phyloP scores from a whole-genome alignment of 2,329 filamentous ascomycete genomes.

The Alternaria hordeiaustralica region DNA sequence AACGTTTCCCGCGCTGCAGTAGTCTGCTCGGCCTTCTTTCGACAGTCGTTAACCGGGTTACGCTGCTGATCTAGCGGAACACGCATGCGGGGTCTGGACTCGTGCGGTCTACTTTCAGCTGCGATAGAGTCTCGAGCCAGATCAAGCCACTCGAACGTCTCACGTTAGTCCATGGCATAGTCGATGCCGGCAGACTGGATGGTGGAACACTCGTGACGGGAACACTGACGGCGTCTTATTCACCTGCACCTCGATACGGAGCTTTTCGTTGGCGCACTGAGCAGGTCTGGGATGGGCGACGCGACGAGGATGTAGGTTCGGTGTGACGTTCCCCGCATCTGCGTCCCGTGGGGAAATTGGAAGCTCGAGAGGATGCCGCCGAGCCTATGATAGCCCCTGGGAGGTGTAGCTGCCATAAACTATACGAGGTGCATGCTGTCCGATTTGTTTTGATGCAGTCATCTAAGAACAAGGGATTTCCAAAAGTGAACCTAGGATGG shows the following conservation, averaged over 20 bases:
- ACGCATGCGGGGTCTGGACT: neutral
- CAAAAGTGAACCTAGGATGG: neutral
- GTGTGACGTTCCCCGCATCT: constrained; percentile 6
- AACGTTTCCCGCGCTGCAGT: constrained; percentile 16
- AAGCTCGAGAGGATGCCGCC: neutral
- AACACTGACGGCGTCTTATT: neutral
- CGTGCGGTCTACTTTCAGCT: neutral
- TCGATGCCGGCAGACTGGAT: neutral
- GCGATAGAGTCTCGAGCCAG: neutral
- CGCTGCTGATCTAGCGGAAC: neutral
- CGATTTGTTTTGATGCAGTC: neutral
- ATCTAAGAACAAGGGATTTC: neutral
- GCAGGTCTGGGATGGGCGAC: neutral
- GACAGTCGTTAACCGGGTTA: constrained; percentile 15
- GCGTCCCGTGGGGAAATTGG: neutral
- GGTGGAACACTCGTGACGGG: neutral
- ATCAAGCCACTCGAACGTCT: neutral
- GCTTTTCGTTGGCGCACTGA: neutral
- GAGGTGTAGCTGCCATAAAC: neutral
- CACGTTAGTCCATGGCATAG: neutral
- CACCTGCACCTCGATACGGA: neutral
- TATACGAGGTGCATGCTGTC: neutral
- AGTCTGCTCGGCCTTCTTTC: neutral
- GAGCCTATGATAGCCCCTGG: neutral
- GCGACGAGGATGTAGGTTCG: neutral